Base-by-base conservation (phyloP, 2,329 filamentous ascomycete species). In the Metarhizium brunneum region DNA sequence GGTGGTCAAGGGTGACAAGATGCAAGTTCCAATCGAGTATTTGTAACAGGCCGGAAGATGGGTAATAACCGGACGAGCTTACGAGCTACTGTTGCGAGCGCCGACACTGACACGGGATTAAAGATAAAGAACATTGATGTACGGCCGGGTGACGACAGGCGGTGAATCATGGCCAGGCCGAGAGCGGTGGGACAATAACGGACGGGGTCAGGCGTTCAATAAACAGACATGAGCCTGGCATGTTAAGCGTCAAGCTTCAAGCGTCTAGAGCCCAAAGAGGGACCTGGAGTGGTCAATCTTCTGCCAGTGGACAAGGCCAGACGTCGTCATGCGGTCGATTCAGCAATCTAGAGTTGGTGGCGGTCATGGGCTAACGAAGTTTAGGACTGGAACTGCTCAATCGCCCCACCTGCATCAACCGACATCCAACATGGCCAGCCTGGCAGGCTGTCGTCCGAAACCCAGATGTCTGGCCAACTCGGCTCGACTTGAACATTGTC, bases 81-180 rank as follows among this genome's bases (percentile, higher is more conserved):
- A 7, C 10, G 32, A 35, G 32, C 38, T 14, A 11, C 38, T 13
- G 38, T 16, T 40, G 38, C 51, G 25, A 18, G n/a, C 6, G 14
- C 32, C 25, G 16, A 47, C 13, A 30, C 25, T 30, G 52, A 47
- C 35, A 50, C 25, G 36, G 16, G 29, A 40, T 47, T 29, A 35
- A 18, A 16, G 48, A 47, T 48, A 8, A 40, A 11, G 32, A 35
- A 11, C 32, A 35, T 25, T 25, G 20, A 25, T 35, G 32, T 2
- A 11, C 6, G 32, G 7, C 6, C 5, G 32, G 6, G 32, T 13
- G 52, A 35, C 32, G 32, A n/a, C n/a, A 30, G 13, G 16, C 49
- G 25, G 53, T 50, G 53, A 54, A 50, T 43, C 53, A 54, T 45
- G 45, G 52, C 35, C 52, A 48, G 43, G 18, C 45, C 52, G 45